These are phyloP conservation scores for Aureobasidium sp. DNA, from an alignment of 2,329 filamentous ascomycete genomes.

Conservation along the genomic window DNA sequence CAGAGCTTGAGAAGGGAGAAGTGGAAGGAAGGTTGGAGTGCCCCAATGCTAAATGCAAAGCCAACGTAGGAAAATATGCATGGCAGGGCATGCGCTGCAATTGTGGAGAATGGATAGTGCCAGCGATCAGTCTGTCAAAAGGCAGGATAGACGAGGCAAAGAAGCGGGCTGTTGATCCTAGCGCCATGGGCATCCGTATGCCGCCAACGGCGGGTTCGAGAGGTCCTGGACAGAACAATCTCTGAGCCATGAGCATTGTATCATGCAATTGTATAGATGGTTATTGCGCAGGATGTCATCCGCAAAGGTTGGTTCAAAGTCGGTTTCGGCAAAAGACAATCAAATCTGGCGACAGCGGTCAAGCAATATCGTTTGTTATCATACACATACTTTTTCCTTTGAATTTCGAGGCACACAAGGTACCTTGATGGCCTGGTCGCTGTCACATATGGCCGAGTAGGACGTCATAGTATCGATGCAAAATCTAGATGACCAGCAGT, in stretches of 20 bases:
- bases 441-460: too few relatives aligned
- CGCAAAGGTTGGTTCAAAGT: too few relatives aligned
- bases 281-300: too few relatives aligned
- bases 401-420: too few relatives aligned
- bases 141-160: slow-evolving; percentile 66
- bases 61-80: slow-evolving; percentile 83
- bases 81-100: slow-evolving; percentile 95
- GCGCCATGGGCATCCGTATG: slow-evolving; percentile 26
- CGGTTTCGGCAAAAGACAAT: too few relatives aligned
- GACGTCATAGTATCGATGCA: background rate
- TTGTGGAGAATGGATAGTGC: slow-evolving; percentile 83
- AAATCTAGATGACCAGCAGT: background rate
- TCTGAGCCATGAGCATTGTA: background rate
- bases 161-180: slow-evolving; percentile 13
- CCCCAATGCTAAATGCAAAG: slow-evolving; percentile 75
- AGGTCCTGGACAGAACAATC: slow-evolving; percentile 6
- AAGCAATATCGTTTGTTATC: too few relatives aligned
- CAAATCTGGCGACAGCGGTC: too few relatives aligned
- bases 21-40: slow-evolving; percentile 80
- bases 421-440: too few relatives aligned
- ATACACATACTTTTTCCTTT: too few relatives aligned
- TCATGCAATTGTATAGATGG: too few relatives aligned
- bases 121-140: slow-evolving; percentile 78
- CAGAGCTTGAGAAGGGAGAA: slow-evolving; percentile 68
- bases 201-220: slow-evolving; percentile 18